These are phyloP conservation scores for Candida neerlandica DNA, from an alignment of 1,139 yeast genomes.

Conservation along the genomic window DNA sequence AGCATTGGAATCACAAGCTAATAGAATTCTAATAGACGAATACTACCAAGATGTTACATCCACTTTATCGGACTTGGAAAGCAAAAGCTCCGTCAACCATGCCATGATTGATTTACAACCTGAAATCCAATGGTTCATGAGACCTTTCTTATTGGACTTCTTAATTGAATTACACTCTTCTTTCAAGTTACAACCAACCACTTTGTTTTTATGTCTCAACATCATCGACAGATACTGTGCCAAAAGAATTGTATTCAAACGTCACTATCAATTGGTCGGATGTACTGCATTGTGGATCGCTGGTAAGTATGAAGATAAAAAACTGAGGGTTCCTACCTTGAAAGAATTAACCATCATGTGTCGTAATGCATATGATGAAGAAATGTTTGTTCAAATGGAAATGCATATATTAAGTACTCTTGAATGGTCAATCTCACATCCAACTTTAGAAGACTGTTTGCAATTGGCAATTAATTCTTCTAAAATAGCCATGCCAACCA, in stretches of 20 bases:
- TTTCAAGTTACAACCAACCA: constrained; percentile 73
- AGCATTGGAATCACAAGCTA: constrained; percentile 48
- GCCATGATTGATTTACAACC: constrained; percentile 89
- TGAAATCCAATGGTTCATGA: constrained; percentile 89
- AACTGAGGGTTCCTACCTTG: constrained; percentile 78
- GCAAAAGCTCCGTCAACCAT: constrained; percentile 44
- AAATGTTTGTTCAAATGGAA: constrained; percentile 96
- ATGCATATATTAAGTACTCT: constrained; percentile 81
- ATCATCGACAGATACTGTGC: constrained; percentile 91
- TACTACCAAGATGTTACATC: constrained; percentile 37
- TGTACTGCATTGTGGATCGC: constrained; percentile 96
- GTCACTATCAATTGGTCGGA: constrained; percentile 91
- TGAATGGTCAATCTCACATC: constrained; percentile 77
- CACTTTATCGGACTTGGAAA: constrained; percentile 35
- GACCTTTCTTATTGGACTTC: constrained; percentile 85
- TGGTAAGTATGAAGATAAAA: constrained; percentile 88
- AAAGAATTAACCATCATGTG: constrained; percentile 79
- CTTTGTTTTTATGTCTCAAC: constrained; percentile 77
- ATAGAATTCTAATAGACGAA: constrained; percentile 43
- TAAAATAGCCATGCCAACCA: constrained; percentile 18
- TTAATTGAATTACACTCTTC: constrained; percentile 80
- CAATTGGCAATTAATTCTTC: constrained; percentile 52
- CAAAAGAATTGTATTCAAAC: constrained; percentile 83
- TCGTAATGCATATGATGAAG: constrained; percentile 80
- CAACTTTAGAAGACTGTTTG: constrained; percentile 62